Evolutionary conservation across 2,329 filamentous ascomycete genomes (phyloP).

Genomic region (Lachnellula arida): DNA sequence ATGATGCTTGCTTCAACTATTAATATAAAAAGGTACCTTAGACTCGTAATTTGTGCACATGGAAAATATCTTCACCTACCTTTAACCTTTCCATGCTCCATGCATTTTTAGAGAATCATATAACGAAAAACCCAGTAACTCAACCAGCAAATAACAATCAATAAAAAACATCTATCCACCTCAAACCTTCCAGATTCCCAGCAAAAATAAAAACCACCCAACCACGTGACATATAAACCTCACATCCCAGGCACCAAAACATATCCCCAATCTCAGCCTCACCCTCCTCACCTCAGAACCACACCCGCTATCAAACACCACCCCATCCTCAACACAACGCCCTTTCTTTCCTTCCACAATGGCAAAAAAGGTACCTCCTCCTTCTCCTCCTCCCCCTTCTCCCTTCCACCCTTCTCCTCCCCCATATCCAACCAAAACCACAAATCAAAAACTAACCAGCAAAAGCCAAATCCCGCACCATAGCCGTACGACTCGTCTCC

Average conservation of each 20-base stretch:
- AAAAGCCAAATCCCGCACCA: conserved; percentile 72
- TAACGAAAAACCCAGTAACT: too few relatives aligned
- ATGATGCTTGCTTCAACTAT: not conserved
- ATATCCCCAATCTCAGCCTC: too few relatives aligned
- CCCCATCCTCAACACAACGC: not conserved
- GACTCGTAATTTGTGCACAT: not conserved
- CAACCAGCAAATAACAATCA: too few relatives aligned
- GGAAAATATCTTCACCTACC: conserved; percentile 30
- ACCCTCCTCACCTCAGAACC: not conserved
- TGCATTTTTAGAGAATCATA: too few relatives aligned
- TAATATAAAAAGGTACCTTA: not conserved
- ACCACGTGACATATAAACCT: too few relatives aligned
- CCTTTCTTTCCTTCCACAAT: not conserved
- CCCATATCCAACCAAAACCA: not conserved
- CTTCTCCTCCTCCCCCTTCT: too few relatives aligned
- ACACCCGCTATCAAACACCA: not conserved
- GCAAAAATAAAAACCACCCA: too few relatives aligned
- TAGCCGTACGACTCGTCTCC: conserved; percentile 89
- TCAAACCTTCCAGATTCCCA: too few relatives aligned
- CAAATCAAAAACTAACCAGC: not conserved
- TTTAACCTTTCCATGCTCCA: too few relatives aligned
- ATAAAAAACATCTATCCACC: too few relatives aligned
- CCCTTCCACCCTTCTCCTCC: too few relatives aligned
- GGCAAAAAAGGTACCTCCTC: not conserved
- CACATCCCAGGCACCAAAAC: too few relatives aligned